Conservation (phyloP, 1,139 yeast genomes). For the Wickerhamomyces sp. region DNA sequence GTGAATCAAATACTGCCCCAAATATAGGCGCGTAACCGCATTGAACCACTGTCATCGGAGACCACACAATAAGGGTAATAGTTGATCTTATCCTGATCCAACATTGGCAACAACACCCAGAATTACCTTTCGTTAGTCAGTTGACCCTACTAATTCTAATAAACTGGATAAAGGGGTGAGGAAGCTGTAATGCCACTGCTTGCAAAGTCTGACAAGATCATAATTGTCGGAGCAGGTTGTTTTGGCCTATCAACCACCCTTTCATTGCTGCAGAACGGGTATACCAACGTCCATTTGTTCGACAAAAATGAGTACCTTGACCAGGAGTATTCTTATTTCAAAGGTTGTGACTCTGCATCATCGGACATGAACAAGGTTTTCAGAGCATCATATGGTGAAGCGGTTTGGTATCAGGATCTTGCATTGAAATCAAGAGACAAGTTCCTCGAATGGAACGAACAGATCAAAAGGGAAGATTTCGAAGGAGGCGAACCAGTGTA, state of each 20-base stretch:
- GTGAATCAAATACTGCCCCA: too few relatives aligned
- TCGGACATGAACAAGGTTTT: slow-evolving; percentile 27
- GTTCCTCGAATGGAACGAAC: slow-evolving; percentile 10
- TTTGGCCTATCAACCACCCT: slow-evolving; percentile 42
- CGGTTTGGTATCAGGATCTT: slow-evolving; percentile 21
- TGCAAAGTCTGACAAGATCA: slow-evolving; percentile 21
- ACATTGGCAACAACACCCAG: too few relatives aligned
- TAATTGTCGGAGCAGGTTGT: slow-evolving; percentile 41
- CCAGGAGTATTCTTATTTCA: slow-evolving; percentile 24
- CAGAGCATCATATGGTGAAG: slow-evolving; percentile 24
- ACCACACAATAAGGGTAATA: too few relatives aligned
- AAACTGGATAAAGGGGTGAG: too few relatives aligned
- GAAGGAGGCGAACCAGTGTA: slow-evolving; percentile 23
- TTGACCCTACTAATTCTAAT: too few relatives aligned
- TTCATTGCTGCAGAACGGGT: slow-evolving; percentile 29
- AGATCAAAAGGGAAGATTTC: slow-evolving; percentile 7
- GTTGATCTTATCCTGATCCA: too few relatives aligned
- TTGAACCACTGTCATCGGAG: too few relatives aligned
- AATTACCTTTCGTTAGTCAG: too few relatives aligned
- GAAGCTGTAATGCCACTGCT: too few relatives aligned
- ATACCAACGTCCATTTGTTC: slow-evolving; percentile 27
- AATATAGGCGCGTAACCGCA: too few relatives aligned
- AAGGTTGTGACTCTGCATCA: slow-evolving; percentile 27
- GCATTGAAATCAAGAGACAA: slow-evolving; percentile 18
- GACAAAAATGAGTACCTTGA: slow-evolving; percentile 30